These are phyloP conservation scores for Albophoma yamanashiensis DNA, from an alignment of 2,329 filamentous ascomycete species.

Conservation along the genomic window DNA sequence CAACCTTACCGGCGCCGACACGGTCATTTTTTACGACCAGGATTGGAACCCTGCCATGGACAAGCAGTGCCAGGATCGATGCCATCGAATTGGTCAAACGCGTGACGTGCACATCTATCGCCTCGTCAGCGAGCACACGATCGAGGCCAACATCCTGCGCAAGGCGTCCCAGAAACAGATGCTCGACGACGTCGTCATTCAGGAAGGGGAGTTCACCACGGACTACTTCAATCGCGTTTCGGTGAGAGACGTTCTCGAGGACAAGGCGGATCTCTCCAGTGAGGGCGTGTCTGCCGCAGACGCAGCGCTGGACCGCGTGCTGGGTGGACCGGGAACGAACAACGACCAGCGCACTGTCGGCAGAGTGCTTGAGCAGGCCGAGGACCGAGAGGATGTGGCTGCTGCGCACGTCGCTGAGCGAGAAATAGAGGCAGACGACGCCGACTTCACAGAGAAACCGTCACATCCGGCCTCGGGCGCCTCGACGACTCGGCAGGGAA, in stretches of 20 bases:
- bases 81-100: constrained; percentile 94
- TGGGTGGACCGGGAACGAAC: constrained; percentile 54
- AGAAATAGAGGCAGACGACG: constrained; percentile 78
- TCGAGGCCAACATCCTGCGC: constrained; percentile 93
- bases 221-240: constrained; percentile 82
- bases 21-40: constrained; percentile 97
- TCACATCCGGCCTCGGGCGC: constrained; percentile 32
- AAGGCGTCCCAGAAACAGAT: constrained; percentile 97
- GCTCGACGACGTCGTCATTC: constrained; percentile 95
- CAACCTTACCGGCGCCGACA: constrained; percentile 92
- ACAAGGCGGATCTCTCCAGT: constrained; percentile 38
- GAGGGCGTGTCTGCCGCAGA: constrained; percentile 59
- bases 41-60: constrained; percentile 99
- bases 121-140: constrained; percentile 84
- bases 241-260: constrained; percentile 58
- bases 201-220: constrained; percentile 95
- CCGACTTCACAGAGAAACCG: constrained; percentile 66
- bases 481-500: constrained; percentile 40
- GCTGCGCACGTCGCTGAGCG: constrained; percentile 82
- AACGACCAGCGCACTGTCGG: constrained; percentile 52
- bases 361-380: constrained; percentile 74
- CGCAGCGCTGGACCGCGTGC: constrained; percentile 75
- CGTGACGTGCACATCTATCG: constrained; percentile 97
- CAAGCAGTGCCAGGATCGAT: constrained; percentile 96
- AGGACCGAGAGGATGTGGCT: constrained; percentile 84